Evolutionary conservation across 441 rosid species (phyloP), one percentile per base, ranked within the genome.

Genomic region (Pelargonium citronellum): DNA sequence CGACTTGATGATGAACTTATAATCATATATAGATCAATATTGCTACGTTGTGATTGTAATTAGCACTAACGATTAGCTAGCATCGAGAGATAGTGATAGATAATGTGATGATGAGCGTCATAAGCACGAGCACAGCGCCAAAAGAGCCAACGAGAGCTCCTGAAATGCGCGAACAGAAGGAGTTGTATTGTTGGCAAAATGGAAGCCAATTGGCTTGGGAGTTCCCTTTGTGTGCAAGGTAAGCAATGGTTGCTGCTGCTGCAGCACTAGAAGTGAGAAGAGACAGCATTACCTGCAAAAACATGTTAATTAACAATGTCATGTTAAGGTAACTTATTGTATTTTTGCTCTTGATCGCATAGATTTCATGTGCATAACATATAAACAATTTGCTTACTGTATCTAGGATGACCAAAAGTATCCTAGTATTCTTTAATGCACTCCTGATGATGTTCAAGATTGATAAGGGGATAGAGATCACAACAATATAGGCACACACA

Each of bases 131-230:
- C 15, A 79, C 24, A 3, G 91, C 83, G 7, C 68, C 76, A 55
- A 87, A 90, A 30, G 95, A 89, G 66, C 89, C 91, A 0, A 92
- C 67, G 53, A 90, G 77, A 41, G 91, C 83, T 12, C 87, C 92
- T 0, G 91, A 84, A 24, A 80, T 81, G 27, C 82, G 79, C 53
- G 78, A 13, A 64, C 97, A 91, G 76, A 89, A 88, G 75, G 74
- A 71, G 2, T 79, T 69, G 75, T 81, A 82, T 55, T 81, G 91
- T 61, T 69, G 86, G 79, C 96, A 92, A 20, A 92, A 72, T 7
- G 92, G 75, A 0, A 74, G 43, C 96, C 98, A 89, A 7, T 87
- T 90, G 34, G 91, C 88, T 0, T 64, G 81, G 4, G 69, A 11
- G 37, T 87, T 86, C 16, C 95, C 96, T 65, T 86, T 43, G 75